These are phyloP conservation scores for Teratosphaeria pseudoeucalypti DNA, from an alignment of 2,329 filamentous ascomycete genomes.

Conservation along the genomic window DNA sequence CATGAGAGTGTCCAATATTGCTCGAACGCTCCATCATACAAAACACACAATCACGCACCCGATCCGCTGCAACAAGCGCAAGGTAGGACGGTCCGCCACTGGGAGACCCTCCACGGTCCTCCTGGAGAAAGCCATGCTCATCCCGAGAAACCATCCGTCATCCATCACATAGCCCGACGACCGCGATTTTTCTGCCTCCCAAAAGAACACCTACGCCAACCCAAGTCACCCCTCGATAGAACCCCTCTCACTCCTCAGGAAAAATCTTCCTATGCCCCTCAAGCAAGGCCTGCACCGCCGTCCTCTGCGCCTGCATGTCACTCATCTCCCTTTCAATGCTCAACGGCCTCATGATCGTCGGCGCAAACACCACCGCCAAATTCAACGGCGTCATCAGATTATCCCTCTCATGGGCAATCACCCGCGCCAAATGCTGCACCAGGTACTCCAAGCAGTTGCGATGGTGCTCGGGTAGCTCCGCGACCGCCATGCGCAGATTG, in stretches of 20 bases:
- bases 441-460: constrained; percentile 86
- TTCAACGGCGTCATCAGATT: constrained; percentile 98
- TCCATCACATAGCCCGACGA: neutral
- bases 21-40: neutral
- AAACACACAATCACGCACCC: neutral
- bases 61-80: neutral
- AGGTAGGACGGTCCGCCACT: neutral
- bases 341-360: constrained; percentile 88
- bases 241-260: neutral
- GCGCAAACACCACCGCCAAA: constrained; percentile 90
- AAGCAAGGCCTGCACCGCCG: constrained; percentile 83
- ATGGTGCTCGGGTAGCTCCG: constrained; percentile 71
- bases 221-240: neutral
- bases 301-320: constrained; percentile 88
- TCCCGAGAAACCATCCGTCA: neutral
- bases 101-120: neutral
- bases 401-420: constrained; percentile 70
- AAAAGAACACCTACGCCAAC: neutral
- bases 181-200: too few relatives aligned
- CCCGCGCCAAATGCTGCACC: constrained; percentile 82
- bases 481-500: constrained; percentile 63
- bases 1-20: neutral
- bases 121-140: neutral
- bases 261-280: constrained; percentile 37
- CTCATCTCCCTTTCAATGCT: constrained; percentile 90